Evolutionary conservation across 2,329 filamentous ascomycete genomes (phyloP).

Genomic region (Neonectria faginata): DNA sequence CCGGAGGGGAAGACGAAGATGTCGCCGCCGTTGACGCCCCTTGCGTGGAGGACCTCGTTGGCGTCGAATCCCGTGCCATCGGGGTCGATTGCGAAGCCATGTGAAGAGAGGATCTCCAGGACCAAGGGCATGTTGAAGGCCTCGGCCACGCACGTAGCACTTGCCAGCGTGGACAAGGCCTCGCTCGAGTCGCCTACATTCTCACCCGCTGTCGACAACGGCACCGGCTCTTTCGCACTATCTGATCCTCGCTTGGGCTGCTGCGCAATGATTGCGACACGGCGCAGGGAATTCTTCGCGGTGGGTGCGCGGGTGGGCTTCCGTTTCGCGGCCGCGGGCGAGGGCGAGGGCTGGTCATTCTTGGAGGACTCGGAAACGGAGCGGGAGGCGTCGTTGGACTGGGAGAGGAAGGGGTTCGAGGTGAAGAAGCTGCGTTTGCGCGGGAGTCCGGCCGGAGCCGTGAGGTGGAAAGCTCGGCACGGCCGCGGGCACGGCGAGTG

Average conservation of each 20-base stretch:
- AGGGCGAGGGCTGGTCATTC: conserved; percentile 31
- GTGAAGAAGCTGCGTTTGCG: conserved; percentile 74
- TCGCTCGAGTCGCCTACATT: conserved; percentile 41
- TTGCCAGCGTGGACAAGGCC: conserved; percentile 61
- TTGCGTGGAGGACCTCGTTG: conserved; percentile 72
- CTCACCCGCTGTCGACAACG: conserved; percentile 30
- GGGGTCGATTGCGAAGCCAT: conserved; percentile 72
- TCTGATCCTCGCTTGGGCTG: conserved; percentile 56
- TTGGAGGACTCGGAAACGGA: conserved; percentile 33
- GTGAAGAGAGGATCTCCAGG: conserved; percentile 65
- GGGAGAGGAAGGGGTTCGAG: conserved; percentile 68
- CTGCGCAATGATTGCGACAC: conserved; percentile 89
- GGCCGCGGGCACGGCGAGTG: conserved; percentile 47
- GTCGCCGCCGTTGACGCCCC: conserved; percentile 77
- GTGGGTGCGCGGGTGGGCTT: conserved; percentile 59
- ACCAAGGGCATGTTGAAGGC: conserved; percentile 73
- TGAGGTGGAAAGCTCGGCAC: conserved; percentile 60
- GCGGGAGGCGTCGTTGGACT: conserved; percentile 50
- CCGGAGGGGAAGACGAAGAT: conserved; percentile 97
- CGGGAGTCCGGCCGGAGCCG: conserved; percentile 57
- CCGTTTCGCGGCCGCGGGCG: conserved; percentile 53
- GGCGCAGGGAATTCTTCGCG: conserved; percentile 80
- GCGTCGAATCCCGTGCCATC: conserved; percentile 71
- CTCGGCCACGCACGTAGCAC: conserved; percentile 72
- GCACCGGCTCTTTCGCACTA: conserved; percentile 43